A percentile compares a stretch with the other conserved stretches of the same genome.
Evolutionary conservation across 768 basidiomycete genomes (phyloP).

Genomic region (Leccinum disarticulatum): DNA sequence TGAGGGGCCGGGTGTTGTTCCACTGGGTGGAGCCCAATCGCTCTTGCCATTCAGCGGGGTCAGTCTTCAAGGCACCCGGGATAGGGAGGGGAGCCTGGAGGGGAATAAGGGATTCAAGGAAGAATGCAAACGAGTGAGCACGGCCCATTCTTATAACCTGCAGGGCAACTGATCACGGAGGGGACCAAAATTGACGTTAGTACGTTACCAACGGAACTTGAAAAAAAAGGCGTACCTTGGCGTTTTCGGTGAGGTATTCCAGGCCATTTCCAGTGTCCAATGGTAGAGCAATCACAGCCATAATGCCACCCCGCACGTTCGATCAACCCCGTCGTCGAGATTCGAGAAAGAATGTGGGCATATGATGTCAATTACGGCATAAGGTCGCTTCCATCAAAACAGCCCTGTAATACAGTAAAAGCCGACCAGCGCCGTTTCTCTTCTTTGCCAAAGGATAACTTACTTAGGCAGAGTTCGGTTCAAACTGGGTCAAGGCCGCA

Average conservation of each 20-base stretch:
- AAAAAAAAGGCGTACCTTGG: neutral
- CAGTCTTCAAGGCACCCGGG: neutral
- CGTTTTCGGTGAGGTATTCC: neutral
- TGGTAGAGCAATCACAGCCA: neutral
- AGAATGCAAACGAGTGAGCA: neutral
- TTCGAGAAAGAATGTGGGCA: neutral
- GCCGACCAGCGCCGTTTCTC: neutral
- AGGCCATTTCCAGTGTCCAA: neutral
- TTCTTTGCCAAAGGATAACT: neutral
- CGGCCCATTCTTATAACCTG: neutral
- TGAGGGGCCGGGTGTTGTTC: neutral
- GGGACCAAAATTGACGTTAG: neutral
- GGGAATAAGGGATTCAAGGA: neutral
- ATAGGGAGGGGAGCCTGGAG: neutral
- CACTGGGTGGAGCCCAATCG: neutral
- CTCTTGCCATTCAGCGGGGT: neutral
- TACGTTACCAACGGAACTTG: neutral
- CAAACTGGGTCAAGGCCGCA: neutral
- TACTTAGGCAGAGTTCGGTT: neutral
- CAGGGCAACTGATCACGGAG: neutral
- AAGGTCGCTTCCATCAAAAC: neutral
- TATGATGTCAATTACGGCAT: neutral
- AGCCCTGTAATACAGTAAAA: neutral
- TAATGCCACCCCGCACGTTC: neutral
- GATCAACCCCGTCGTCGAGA: neutral